Evolutionary conservation across 805 yeast genomes (phyloP).

Genomic region (Zygoascus ofunaensis): DNA sequence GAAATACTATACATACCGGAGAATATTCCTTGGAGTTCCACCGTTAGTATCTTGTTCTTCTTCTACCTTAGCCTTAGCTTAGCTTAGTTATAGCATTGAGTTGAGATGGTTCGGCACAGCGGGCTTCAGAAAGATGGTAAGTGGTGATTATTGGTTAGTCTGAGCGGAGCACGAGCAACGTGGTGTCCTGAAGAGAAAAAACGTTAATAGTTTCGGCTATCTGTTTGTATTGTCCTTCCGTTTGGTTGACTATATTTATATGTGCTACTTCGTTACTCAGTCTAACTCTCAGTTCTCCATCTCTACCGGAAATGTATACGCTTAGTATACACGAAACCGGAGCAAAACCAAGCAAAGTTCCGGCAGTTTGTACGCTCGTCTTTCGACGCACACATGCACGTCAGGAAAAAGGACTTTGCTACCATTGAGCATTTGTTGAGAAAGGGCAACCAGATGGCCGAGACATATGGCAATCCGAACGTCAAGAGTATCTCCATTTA

Average conservation of each 20-base stretch:
- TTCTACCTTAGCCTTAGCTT: not conserved
- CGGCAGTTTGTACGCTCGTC: conserved; percentile 45
- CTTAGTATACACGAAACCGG: conserved; percentile 39
- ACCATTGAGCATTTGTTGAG: conserved; percentile 80
- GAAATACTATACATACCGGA: too few species aligned
- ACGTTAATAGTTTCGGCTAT: too few species aligned
- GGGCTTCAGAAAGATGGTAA: conserved; percentile 37
- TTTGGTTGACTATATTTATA: too few species aligned
- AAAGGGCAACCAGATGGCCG: conserved; percentile 61
- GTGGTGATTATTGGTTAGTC: conserved; percentile 6
- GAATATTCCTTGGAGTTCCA: too few species aligned
- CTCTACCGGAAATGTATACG: conserved; percentile 44
- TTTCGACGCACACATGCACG: conserved; percentile 45
- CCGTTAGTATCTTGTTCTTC: not conserved
- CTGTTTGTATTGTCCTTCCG: too few species aligned
- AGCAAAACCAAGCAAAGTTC: conserved; percentile 38
- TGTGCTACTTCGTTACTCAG: not conserved
- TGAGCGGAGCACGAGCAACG: too few species aligned
- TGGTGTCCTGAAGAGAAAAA: too few species aligned
- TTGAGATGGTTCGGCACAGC: conserved; percentile 2
- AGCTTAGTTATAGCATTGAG: conserved; percentile 1
- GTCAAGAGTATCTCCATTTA: conserved; percentile 42
- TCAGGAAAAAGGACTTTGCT: conserved; percentile 71
- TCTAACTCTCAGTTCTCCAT: conserved; percentile 27
- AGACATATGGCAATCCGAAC: conserved; percentile 60